Conservation (phyloP, 345 rosid genomes). For the Lumnitzera racemosa region DNA sequence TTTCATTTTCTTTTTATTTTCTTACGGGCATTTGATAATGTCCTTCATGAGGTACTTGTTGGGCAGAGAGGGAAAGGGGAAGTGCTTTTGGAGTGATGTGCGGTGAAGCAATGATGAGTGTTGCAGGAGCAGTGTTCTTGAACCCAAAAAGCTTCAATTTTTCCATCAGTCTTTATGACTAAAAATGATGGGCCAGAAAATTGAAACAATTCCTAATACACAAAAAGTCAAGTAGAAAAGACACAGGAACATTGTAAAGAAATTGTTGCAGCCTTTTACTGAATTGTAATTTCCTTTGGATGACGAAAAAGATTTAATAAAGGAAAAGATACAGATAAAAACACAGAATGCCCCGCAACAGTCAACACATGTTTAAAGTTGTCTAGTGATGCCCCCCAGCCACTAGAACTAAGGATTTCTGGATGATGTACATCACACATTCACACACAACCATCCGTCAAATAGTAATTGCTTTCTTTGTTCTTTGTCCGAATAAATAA, state of each 20-base stretch:
- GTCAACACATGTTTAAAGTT: slow-evolving; percentile 6
- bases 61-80: slow-evolving; percentile 2
- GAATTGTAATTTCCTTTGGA: too few relatives aligned
- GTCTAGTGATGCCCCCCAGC: neutral
- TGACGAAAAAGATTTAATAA: too few relatives aligned
- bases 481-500: too few relatives aligned
- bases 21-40: too few relatives aligned
- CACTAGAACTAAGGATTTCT: neutral
- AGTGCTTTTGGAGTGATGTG: slow-evolving; percentile 27
- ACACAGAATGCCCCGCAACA: neutral
- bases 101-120: slow-evolving; percentile 49
- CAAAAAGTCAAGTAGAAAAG: slow-evolving; percentile 13
- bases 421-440: slow-evolving; percentile 1
- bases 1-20: too few relatives aligned
- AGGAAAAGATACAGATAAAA: slow-evolving; percentile 1
- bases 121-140: slow-evolving; percentile 23
- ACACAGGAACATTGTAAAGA: neutral
- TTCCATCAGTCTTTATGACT: slow-evolving; percentile 10
- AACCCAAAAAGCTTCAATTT: slow-evolving; percentile 17
- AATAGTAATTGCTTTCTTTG: too few relatives aligned
- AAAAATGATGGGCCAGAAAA: slow-evolving; percentile 3
- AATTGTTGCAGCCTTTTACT: neutral
- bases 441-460: too few relatives aligned
- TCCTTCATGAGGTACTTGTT: too few relatives aligned
- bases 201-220: neutral